Conservation (phyloP, 768 basidiomycete genomes). For the Amanita molliuscula region DNA sequence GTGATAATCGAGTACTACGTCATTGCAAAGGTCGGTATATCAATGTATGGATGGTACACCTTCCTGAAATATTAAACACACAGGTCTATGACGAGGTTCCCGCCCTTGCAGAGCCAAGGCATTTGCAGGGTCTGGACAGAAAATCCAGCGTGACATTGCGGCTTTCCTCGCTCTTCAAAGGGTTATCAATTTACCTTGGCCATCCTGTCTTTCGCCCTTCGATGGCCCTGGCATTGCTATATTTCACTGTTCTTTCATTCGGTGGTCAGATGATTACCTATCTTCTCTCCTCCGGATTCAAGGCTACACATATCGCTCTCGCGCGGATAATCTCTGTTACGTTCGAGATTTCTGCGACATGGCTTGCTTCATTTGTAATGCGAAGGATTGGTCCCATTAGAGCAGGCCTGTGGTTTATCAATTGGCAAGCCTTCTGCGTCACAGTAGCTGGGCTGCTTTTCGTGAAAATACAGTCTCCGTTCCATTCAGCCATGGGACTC, state of each 20-base stretch:
- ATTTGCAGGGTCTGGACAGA: not conserved
- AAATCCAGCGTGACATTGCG: not conserved
- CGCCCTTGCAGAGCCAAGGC: constrained; percentile 4
- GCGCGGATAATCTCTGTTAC: constrained; percentile 14
- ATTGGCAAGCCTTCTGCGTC: constrained; percentile 17
- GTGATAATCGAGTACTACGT: constrained; percentile 15
- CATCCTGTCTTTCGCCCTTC: constrained; percentile 16
- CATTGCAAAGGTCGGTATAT: constrained; percentile 15
- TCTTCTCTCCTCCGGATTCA: constrained; percentile 15
- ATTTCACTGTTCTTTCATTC: constrained; percentile 21
- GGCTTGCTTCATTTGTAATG: constrained; percentile 16
- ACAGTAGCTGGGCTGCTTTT: constrained; percentile 11
- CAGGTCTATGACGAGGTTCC: constrained; percentile 7
- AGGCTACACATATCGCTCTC: constrained; percentile 13
- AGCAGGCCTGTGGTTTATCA: constrained; percentile 20
- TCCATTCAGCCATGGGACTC: constrained; percentile 10
- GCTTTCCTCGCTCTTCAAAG: not conserved
- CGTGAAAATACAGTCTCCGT: constrained; percentile 6
- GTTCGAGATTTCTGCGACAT: constrained; percentile 19
- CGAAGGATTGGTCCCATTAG: constrained; percentile 15
- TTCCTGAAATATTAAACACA: not conserved
- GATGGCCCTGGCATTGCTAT: constrained; percentile 15
- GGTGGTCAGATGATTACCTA: constrained; percentile 19
- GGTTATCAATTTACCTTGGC: constrained; percentile 12
- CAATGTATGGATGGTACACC: not conserved